phyloP scores from a whole-genome alignment of 2,329 filamentous ascomycete genomes.

The Aspergillus transmontanensis region DNA sequence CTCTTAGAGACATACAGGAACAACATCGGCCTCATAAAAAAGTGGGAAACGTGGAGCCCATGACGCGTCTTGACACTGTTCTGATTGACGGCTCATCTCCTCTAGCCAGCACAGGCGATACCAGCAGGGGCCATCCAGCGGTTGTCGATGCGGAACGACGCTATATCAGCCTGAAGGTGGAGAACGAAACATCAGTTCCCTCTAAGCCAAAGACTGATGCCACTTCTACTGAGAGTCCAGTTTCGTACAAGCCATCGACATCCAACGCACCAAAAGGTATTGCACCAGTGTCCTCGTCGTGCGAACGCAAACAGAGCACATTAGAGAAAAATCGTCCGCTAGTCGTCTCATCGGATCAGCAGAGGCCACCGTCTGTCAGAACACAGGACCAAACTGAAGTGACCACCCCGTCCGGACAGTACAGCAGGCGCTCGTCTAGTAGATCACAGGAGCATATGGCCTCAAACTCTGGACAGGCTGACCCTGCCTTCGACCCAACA shows the following conservation, averaged over 20 bases:
- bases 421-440: background rate
- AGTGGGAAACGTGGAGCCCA: conserved; percentile 3
- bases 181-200: background rate
- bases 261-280: conserved; percentile 6
- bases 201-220: background rate
- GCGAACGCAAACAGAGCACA: conserved; percentile 2
- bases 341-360: conserved; percentile 17
- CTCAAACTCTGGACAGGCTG: background rate
- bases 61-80: conserved; percentile 12
- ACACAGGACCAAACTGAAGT: background rate
- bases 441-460: background rate
- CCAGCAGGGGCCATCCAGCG: conserved; percentile 16
- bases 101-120: conserved; percentile 18
- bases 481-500: background rate
- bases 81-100: conserved; percentile 22
- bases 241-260: conserved; percentile 9
- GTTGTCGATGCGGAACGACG: conserved; percentile 14
- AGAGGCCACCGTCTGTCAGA: background rate
- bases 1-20: background rate
- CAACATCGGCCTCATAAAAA: conserved; percentile 9
- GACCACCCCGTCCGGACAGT: background rate
- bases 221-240: background rate
- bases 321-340: conserved; percentile 11
- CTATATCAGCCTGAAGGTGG: conserved; percentile 15
- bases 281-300: background rate